Percentiles rank a stretch among this genome's conserved stretches.
These are phyloP conservation scores for Postia placenta DNA, from an alignment of 768 basidiomycete genomes.

Conservation along the genomic window DNA sequence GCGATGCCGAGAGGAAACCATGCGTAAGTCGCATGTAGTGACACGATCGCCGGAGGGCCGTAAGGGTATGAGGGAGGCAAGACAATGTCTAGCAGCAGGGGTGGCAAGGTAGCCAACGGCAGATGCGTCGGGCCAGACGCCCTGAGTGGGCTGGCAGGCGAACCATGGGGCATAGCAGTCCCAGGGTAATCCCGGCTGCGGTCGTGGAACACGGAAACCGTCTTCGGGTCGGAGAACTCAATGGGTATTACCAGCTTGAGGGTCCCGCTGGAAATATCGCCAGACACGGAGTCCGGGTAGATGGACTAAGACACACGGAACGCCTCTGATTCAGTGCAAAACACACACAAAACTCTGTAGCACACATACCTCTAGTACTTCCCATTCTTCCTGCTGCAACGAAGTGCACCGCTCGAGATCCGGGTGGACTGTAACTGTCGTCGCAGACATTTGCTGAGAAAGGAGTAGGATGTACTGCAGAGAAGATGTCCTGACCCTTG, in stretches of 20 bases:
- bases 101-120: slow-evolving; percentile 51
- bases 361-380: slow-evolving; percentile 54
- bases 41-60: slow-evolving; percentile 46
- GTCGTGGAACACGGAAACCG: slow-evolving; percentile 32
- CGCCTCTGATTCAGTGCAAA: not conserved
- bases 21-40: slow-evolving; percentile 47
- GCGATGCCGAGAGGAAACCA: slow-evolving; percentile 45
- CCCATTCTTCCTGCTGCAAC: slow-evolving; percentile 52
- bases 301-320: slow-evolving; percentile 69
- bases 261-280: slow-evolving; percentile 26
- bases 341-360: not conserved
- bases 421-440: not conserved
- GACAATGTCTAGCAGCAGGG: slow-evolving; percentile 49
- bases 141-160: not conserved
- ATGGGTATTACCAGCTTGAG: slow-evolving; percentile 63
- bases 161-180: too few relatives aligned
- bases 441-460: not conserved
- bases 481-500: too few relatives aligned
- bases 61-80: slow-evolving; percentile 46
- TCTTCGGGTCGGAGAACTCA: slow-evolving; percentile 43
- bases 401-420: slow-evolving; percentile 8
- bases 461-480: too few relatives aligned
- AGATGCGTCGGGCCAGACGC: slow-evolving; percentile 8
- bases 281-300: slow-evolving; percentile 63
- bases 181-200: not conserved